Conservation (phyloP, 2,329 filamentous ascomycete species). For the Aspergillus sp. region DNA sequence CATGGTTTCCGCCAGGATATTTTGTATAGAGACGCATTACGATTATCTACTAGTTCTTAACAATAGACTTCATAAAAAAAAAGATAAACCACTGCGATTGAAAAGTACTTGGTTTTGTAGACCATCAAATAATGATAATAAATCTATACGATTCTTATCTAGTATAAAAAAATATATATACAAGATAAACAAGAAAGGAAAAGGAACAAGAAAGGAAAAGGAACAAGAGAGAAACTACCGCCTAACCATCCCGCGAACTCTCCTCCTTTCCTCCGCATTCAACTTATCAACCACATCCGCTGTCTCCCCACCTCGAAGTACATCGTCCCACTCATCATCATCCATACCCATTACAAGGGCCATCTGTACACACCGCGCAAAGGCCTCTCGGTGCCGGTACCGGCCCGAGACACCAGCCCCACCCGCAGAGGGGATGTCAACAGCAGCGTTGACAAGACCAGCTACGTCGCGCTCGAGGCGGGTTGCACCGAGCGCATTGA, state of each 20-base stretch:
- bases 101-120: not conserved
- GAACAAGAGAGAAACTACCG: not conserved
- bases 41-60: not conserved
- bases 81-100: not conserved
- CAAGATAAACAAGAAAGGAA: not conserved
- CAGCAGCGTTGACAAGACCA: conserved; percentile 61
- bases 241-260: conserved; percentile 68
- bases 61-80: not conserved
- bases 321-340: conserved; percentile 89
- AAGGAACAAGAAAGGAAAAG: not conserved
- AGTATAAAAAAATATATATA: not conserved
- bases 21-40: not conserved
- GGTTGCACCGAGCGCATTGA: conserved; percentile 79
- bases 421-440: conserved; percentile 32
- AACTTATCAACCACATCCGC: conserved; percentile 63
- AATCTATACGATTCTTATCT: not conserved
- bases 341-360: conserved; percentile 91
- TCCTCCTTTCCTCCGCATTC: conserved; percentile 69
- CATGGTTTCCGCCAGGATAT: not conserved
- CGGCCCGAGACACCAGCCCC: conserved; percentile 40
- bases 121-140: not conserved
- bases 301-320: conserved; percentile 51
- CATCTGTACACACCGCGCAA: conserved; percentile 75
- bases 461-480: conserved; percentile 81
- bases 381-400: conserved; percentile 75